phyloP scores from a whole-genome alignment of 331 rosid genomes.

The Rosa hybrid region DNA sequence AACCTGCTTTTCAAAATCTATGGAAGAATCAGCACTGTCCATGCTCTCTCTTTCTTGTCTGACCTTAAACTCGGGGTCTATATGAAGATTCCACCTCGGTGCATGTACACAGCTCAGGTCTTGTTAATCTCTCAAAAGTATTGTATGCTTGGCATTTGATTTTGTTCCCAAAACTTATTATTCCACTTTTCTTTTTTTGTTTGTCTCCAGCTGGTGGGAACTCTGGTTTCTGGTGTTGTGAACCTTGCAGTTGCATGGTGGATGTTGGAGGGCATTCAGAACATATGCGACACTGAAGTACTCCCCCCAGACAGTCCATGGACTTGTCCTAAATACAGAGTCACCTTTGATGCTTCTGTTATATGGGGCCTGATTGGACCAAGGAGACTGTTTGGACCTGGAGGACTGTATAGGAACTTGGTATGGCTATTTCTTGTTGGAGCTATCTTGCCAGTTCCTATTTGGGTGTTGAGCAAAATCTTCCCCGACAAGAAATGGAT shows the following conservation, averaged over 20 bases:
- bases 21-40: slow-evolving; percentile 95
- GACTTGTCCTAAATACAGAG: slow-evolving; percentile 96
- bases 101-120: slow-evolving; percentile 98
- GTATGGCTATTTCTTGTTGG: slow-evolving; percentile 90
- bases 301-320: slow-evolving; percentile 79
- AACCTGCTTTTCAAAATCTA: slow-evolving; percentile 91
- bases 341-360: slow-evolving; percentile 93
- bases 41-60: slow-evolving; percentile 92
- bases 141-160: background rate
- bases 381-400: slow-evolving; percentile 73
- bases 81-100: slow-evolving; percentile 97
- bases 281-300: slow-evolving; percentile 70
- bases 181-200: background rate
- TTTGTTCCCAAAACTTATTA: background rate
- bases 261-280: slow-evolving; percentile 83
- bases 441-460: slow-evolving; percentile 82
- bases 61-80: slow-evolving; percentile 98
- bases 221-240: slow-evolving; percentile 70
- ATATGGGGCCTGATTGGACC: slow-evolving; percentile 98
- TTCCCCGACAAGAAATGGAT: slow-evolving; percentile 93
- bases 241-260: slow-evolving; percentile 98
- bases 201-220: slow-evolving; percentile 73
- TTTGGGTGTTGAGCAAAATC: slow-evolving; percentile 79
- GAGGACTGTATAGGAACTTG: slow-evolving; percentile 81
- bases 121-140: slow-evolving; percentile 16